Evolutionary conservation across 345 rosid species (phyloP).

Genomic region (Noccaea bulbosa): DNA sequence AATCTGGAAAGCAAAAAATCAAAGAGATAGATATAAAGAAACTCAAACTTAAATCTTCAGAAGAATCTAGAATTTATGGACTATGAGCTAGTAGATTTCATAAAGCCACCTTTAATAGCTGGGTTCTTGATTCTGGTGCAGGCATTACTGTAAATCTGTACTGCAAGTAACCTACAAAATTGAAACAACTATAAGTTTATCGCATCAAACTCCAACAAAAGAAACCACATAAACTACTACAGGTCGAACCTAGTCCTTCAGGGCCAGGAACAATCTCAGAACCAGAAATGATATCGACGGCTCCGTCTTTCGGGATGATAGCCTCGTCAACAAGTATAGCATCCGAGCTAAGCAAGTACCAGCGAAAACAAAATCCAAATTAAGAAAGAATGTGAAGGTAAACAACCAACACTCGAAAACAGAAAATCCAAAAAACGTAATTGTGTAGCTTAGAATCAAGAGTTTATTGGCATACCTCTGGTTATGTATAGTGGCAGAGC

Average conservation of each 20-base stretch:
- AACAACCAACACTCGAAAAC: not conserved
- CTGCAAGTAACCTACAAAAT: constrained; percentile 59
- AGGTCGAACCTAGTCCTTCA: constrained; percentile 59
- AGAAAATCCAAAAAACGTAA: not conserved
- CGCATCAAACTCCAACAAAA: constrained; percentile 13
- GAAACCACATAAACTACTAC: not conserved
- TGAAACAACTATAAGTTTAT: no score
- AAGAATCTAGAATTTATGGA: not conserved
- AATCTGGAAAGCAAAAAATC: constrained; percentile 54
- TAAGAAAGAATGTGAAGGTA: not conserved
- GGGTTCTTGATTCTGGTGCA: constrained; percentile 48
- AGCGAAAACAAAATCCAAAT: not conserved
- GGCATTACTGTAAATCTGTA: constrained; percentile 77
- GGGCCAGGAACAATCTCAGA: constrained; percentile 72
- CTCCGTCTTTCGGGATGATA: constrained; percentile 52
- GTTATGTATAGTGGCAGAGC: constrained; percentile 69
- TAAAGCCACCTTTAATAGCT: constrained; percentile 58
- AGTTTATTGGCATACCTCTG: constrained; percentile 50
- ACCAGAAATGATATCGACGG: constrained; percentile 57
- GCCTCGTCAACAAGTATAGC: constrained; percentile 66
- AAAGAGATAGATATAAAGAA: constrained; percentile 13
- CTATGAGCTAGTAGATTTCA: not conserved
- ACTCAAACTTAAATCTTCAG: not conserved
- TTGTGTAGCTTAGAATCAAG: no score
- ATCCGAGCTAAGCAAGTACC: constrained; percentile 51